Base-by-base conservation (phyloP, 805 yeast genomes). In the Nakazawaea laoshanensis region DNA sequence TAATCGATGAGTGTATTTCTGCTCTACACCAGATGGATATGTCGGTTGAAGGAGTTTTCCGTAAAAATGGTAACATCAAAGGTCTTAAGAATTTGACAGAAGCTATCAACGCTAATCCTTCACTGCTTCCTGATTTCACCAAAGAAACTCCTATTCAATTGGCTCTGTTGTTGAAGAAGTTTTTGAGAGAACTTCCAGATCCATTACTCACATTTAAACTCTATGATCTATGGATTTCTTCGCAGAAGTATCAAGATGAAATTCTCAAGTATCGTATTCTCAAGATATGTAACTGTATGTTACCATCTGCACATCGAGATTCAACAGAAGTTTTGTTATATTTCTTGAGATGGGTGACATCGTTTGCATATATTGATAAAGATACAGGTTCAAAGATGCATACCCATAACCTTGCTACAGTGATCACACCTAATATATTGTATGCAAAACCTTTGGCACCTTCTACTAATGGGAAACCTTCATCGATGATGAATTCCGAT, bases 21-120 rank as follows among this genome's bases (percentile, higher is more conserved):
- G 83, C 94, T 0, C 70, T 92, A 63, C 72, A 84, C 33, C 89
- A 81, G 39, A 86, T 84, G 65, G 97, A 92, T 56, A 74, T 89
- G 80, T 84, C 96, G 3, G 87, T 78, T 19, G 98, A 92, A 55
- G 98, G 98, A 39, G 80, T 92, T 4, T 92, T 92, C 68, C 74
- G 99, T 47, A 81, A 88, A 50, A 92, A 92, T 51, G 99, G 99
- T 48, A 92, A 92, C 51, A 88, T 92, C 49, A 76, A 87, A 46
- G 70, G 83, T 28, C 62, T 89, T 32, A 74, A 80, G 44, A 83
- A 78, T 43, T 59, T 88, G 37, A 71, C 86, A 0, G 85, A 75
- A 34, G 68, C 63, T 30, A 79, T 89, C 42, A 92, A 92, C 55
- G 62, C 67, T 28, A 65, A 70, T 43, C 95, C 96, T 2, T 68